Conservation (phyloP, 495 filamentous ascomycete species). For the Glutinoglossum americanum region DNA sequence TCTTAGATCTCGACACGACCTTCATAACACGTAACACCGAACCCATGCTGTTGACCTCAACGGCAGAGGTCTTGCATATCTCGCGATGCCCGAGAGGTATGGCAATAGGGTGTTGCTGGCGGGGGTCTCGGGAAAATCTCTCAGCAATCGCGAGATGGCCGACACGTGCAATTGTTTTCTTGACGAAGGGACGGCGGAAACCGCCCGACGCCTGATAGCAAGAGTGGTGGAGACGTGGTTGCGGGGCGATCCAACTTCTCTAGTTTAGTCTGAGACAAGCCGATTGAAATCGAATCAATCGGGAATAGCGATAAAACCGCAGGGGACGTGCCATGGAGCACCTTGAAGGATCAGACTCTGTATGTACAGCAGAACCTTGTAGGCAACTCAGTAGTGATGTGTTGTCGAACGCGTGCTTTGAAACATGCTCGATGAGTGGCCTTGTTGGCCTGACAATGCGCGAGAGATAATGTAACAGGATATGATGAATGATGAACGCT, state of each 20-base stretch:
- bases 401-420: background rate
- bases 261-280: background rate
- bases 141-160: no score
- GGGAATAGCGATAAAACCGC: background rate
- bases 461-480: background rate
- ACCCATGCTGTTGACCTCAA: background rate
- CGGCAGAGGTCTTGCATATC: background rate
- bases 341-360: no score
- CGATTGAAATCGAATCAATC: background rate
- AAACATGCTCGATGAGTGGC: background rate
- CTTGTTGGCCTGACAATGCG: background rate
- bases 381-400: background rate
- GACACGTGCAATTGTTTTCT: no score
- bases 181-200: background rate
- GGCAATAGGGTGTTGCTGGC: background rate
- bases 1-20: background rate
- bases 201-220: background rate
- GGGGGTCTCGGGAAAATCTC: background rate
- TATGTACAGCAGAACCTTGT: background rate
- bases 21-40: background rate
- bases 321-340: background rate
- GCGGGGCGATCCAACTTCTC: background rate
- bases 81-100: background rate
- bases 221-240: background rate
- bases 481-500: background rate